These are phyloP conservation scores for Verticillium zaregamsianum DNA, from an alignment of 2,329 filamentous ascomycete species.

Conservation along the genomic window DNA sequence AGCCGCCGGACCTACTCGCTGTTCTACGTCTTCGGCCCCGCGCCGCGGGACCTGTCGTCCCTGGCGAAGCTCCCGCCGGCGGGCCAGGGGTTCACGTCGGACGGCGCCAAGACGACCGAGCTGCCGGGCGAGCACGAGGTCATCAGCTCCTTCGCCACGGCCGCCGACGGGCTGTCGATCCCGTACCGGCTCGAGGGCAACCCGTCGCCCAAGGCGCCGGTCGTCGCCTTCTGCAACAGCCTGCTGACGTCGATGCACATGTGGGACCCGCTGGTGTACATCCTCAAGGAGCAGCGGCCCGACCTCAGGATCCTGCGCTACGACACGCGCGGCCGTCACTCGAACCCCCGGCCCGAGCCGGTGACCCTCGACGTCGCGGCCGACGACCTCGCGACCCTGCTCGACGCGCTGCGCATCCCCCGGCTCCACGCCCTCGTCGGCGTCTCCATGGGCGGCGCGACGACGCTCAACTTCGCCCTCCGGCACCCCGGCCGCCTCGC, in stretches of 20 bases:
- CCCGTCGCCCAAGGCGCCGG: constrained; percentile 59
- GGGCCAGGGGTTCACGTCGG: constrained; percentile 14
- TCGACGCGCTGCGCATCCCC: constrained; percentile 65
- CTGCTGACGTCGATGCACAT: constrained; percentile 74
- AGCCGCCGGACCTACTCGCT: constrained; percentile 61
- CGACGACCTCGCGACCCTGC: constrained; percentile 61
- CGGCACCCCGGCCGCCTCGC: constrained; percentile 54
- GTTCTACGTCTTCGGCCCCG: constrained; percentile 77
- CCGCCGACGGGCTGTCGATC: constrained; percentile 63
- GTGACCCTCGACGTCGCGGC: constrained; percentile 63
- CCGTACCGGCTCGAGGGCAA: constrained; percentile 75
- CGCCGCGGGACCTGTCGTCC: constrained; percentile 61
- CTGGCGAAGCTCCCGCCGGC: constrained; percentile 45
- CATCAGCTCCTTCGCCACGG: constrained; percentile 65
- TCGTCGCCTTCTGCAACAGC: constrained; percentile 74
- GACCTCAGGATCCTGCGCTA: constrained; percentile 73
- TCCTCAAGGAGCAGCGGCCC: constrained; percentile 56
- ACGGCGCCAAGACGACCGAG: constrained; percentile 43
- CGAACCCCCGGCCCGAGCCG: constrained; percentile 42
- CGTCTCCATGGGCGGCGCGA: constrained; percentile 78
- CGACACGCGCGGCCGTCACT: constrained; percentile 66
- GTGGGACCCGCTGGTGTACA: constrained; percentile 70
- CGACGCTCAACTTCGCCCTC: constrained; percentile 68
- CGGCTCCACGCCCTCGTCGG: constrained; percentile 66
- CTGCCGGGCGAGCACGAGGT: constrained; percentile 40